Conservation (phyloP, 2,329 filamentous ascomycete genomes). For the Ascochyta rabiei region DNA sequence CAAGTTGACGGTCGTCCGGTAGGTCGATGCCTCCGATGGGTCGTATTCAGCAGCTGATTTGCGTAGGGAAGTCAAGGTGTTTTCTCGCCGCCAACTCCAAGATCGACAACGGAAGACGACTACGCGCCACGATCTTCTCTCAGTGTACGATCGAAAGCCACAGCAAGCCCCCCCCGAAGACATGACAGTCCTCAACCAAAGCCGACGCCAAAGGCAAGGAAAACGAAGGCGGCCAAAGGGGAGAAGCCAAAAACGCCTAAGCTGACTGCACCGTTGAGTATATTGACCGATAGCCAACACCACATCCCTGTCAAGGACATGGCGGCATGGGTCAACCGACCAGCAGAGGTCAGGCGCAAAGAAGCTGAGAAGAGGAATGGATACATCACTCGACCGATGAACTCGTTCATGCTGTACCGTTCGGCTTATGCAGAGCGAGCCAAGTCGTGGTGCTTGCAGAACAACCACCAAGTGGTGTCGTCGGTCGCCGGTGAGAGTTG, state of each 20-base stretch:
- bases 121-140: conserved; percentile 47
- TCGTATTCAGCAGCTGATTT: conserved; percentile 24
- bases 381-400: conserved; percentile 91
- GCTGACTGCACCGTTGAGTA: conserved; percentile 71
- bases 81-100: conserved; percentile 52
- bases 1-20: conserved; percentile 36
- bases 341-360: conserved; percentile 66
- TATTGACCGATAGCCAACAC: conserved; percentile 68
- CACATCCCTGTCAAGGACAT: conserved; percentile 76
- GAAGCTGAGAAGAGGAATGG: conserved; percentile 76
- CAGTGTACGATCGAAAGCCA: conserved; percentile 36
- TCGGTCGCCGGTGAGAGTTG: conserved; percentile 86
- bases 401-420: conserved; percentile 97
- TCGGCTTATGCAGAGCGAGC: conserved; percentile 89
- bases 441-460: conserved; percentile 79
- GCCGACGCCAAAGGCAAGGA: conserved; percentile 48
- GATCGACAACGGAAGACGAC: conserved; percentile 51
- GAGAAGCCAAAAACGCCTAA: conserved; percentile 58
- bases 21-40: conserved; percentile 12
- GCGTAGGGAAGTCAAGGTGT: conserved; percentile 33
- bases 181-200: conserved; percentile 36
- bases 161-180: conserved; percentile 33
- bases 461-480: conserved; percentile 94
- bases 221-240: conserved; percentile 52
- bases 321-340: conserved; percentile 76